A percentile compares a stretch with the other conserved stretches of the same genome.
phyloP scores from a whole-genome alignment of 305 asterid species.

The Vinca major region DNA sequence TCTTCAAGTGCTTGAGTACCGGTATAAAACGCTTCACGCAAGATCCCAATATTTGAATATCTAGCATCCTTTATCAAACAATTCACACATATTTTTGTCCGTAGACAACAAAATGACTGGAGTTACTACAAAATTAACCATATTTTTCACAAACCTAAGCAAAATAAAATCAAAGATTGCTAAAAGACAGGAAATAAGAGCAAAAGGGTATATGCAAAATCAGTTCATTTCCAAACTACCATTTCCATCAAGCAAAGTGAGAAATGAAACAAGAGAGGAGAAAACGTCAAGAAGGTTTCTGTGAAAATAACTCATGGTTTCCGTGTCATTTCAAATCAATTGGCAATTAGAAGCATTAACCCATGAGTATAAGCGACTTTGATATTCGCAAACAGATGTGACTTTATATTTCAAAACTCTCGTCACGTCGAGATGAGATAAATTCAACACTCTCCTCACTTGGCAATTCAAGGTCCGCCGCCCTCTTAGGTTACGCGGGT shows the following conservation, averaged over 20 bases:
- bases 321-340: no score
- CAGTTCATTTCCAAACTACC: background rate
- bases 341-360: no score
- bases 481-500: no score
- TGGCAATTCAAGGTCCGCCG: no score
- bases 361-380: no score
- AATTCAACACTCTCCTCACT: no score
- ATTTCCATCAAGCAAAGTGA: background rate
- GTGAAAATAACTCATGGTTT: no score
- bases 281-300: background rate
- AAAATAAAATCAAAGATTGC: background rate
- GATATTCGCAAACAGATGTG: no score
- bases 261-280: background rate
- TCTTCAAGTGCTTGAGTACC: slow-evolving; percentile 23
- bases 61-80: slow-evolving; percentile 18
- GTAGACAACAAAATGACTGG: slow-evolving; percentile 24
- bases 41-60: slow-evolving; percentile 19
- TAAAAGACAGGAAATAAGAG: background rate
- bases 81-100: slow-evolving; percentile 16
- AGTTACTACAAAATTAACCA: slow-evolving; percentile 31
- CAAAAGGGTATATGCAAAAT: background rate
- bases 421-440: no score
- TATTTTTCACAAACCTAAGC: slow-evolving; percentile 26
- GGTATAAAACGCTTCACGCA: slow-evolving; percentile 36
- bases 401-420: no score